Percentiles rank a stretch among this genome's conserved stretches.
Conservation (phyloP, 1,139 yeast species). For the Scheffersomyces titani region DNA sequence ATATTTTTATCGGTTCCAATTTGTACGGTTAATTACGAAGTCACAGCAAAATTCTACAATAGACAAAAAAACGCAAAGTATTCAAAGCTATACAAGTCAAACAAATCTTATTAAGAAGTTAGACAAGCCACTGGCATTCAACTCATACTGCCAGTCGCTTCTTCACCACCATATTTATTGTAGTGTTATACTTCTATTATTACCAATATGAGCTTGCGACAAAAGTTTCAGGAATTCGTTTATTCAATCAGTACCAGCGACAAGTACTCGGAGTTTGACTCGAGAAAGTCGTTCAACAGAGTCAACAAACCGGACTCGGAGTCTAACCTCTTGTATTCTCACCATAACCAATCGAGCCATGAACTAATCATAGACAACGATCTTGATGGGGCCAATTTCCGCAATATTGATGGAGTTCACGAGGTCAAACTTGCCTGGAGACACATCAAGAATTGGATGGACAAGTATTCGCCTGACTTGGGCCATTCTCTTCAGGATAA, state of each 20-base stretch:
- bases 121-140: background rate
- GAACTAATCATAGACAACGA: constrained; percentile 13
- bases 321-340: constrained; percentile 32
- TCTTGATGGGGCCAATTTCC: constrained; percentile 6
- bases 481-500: constrained; percentile 60
- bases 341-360: constrained; percentile 28
- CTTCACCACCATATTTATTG: background rate
- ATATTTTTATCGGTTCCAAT: background rate
- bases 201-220: constrained; percentile 29
- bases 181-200: too few species aligned
- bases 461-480: constrained; percentile 56
- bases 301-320: constrained; percentile 44
- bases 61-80: too few species aligned
- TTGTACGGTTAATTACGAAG: background rate
- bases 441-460: constrained; percentile 64
- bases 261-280: constrained; percentile 67
- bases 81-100: background rate
- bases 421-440: constrained; percentile 70
- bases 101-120: background rate
- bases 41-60: background rate
- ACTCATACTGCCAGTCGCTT: background rate
- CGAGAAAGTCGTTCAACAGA: constrained; percentile 50
- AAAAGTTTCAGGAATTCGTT: constrained; percentile 52
- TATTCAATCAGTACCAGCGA: constrained; percentile 67
- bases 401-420: constrained; percentile 53